Evolutionary conservation across 192 early-diverging fungal genomes (phyloP).

Genomic region (Podila minutissima): DNA sequence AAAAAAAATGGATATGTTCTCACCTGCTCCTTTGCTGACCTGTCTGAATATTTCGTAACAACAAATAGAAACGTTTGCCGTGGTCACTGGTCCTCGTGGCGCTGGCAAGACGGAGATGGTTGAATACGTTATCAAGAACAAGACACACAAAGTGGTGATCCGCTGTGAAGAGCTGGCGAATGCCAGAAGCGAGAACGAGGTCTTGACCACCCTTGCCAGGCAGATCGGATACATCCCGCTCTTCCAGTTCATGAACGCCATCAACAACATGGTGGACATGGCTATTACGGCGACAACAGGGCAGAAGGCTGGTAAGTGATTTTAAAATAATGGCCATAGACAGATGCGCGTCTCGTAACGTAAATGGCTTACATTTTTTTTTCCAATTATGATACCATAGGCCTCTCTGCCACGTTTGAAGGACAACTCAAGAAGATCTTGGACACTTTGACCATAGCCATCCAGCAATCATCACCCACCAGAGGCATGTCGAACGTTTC

Average conservation of each 20-base stretch:
- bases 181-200: conserved; percentile 74
- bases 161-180: conserved; percentile 81
- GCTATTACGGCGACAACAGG: conserved; percentile 76
- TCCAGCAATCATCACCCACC: conserved; percentile 57
- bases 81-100: conserved; percentile 88
- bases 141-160: conserved; percentile 81
- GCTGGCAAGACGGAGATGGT: conserved; percentile 84
- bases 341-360: not conserved
- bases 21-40: not conserved
- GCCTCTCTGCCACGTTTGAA: conserved; percentile 83
- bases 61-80: conserved; percentile 77
- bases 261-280: conserved; percentile 79
- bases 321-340: not conserved
- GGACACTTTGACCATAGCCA: conserved; percentile 79
- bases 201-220: conserved; percentile 79
- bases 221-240: conserved; percentile 94
- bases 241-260: conserved; percentile 76
- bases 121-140: conserved; percentile 70
- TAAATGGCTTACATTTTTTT: not conserved
- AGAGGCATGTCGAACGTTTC: conserved; percentile 57
- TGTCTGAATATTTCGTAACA: not conserved
- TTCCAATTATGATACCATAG: conserved; percentile 17
- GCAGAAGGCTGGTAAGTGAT: conserved; percentile 71
- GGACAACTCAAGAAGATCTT: conserved; percentile 87
- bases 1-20: not conserved